Evolutionary conservation across 257 asterid species (phyloP).

Genomic region (Prunella vulgaris): DNA sequence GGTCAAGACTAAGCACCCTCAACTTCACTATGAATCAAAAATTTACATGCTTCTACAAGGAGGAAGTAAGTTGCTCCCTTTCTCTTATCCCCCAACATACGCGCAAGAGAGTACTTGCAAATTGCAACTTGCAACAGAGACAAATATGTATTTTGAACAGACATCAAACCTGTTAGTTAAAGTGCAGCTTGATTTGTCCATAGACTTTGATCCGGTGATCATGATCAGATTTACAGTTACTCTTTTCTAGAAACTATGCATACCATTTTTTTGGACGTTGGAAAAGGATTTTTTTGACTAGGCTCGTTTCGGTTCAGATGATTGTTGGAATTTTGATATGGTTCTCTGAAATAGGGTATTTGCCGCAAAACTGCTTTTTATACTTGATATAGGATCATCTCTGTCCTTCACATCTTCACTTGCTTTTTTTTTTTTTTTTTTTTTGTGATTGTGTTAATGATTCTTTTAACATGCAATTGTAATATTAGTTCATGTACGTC

Average conservation of each 20-base stretch:
- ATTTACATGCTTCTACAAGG: conserved; percentile 90
- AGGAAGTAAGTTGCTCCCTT: conserved; percentile 64
- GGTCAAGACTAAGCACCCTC: conserved; percentile 88
- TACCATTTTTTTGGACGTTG: neutral
- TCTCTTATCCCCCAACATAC: neutral
- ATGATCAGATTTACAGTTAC: neutral
- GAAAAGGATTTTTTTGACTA: neutral
- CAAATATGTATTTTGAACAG: neutral
- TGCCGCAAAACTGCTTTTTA: conserved; percentile 7
- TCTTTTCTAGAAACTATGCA: neutral
- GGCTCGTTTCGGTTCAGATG: neutral
- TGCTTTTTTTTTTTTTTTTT: neutral
- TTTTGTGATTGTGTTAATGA: neutral
- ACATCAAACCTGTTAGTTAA: neutral
- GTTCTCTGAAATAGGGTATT: conserved; percentile 13
- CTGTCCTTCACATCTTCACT: neutral
- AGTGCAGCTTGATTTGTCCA: conserved; percentile 11
- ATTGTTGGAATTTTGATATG: neutral
- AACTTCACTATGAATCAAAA: conserved; percentile 93
- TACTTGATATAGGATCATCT: neutral
- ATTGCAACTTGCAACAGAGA: neutral
- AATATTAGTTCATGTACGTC: neutral
- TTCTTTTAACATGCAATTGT: neutral
- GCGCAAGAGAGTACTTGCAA: neutral
- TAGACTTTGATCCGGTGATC: neutral